Conservation (phyloP, 73 alveolate genomes). For the Paramecium bursaria region DNA sequence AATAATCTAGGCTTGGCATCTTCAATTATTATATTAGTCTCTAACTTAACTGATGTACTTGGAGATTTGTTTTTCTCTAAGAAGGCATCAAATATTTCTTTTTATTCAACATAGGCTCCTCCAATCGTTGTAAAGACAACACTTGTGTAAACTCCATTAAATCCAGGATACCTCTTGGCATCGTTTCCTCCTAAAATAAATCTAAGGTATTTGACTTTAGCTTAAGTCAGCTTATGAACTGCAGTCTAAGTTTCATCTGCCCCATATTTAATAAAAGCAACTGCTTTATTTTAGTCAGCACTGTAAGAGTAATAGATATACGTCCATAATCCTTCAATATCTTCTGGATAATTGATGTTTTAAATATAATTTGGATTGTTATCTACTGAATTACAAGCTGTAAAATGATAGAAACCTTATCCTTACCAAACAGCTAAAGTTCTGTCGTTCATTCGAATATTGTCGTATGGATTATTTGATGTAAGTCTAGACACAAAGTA, state of each 20-base stretch:
- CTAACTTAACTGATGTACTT: not conserved
- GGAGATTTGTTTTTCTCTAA: constrained; percentile 10
- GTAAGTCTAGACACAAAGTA: constrained; percentile 55
- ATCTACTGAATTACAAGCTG: constrained; percentile 16
- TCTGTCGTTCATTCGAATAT: constrained; percentile 60
- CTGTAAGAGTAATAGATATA: constrained; percentile 53
- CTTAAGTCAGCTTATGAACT: constrained; percentile 34
- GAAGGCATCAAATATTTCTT: not conserved
- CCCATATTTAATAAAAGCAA: constrained; percentile 52
- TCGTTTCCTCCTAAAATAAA: constrained; percentile 56
- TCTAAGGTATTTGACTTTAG: constrained; percentile 35
- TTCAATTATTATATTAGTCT: not conserved
- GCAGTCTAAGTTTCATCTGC: not conserved
- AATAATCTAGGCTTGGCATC: constrained; percentile 12
- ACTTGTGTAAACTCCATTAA: constrained; percentile 36
- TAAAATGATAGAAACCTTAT: constrained; percentile 59
- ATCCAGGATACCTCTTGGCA: constrained; percentile 55
- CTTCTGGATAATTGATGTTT: constrained; percentile 50
- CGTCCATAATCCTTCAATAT: constrained; percentile 68
- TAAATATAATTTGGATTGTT: constrained; percentile 33
- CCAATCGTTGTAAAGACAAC: constrained; percentile 37
- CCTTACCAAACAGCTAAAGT: constrained; percentile 61
- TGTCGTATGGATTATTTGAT: not conserved
- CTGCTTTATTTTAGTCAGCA: constrained; percentile 50
- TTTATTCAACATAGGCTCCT: constrained; percentile 19